phyloP scores from a whole-genome alignment of 2,329 filamentous ascomycete genomes.

The Gliomastix tumulicola region DNA sequence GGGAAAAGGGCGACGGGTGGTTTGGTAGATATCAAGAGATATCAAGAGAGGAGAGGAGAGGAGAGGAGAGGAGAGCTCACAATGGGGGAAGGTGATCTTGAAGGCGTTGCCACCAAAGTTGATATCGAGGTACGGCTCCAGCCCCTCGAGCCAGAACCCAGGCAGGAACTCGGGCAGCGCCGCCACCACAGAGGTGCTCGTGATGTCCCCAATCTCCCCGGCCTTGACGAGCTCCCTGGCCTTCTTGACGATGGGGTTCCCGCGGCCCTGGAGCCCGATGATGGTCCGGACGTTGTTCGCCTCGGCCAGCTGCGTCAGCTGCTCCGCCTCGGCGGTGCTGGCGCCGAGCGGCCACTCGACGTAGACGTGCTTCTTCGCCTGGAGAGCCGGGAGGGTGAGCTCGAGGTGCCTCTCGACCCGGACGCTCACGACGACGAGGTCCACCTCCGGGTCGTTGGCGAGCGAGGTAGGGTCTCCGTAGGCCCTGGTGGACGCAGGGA shows the following conservation, averaged over 20 bases:
- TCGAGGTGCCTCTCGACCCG: constrained; percentile 39
- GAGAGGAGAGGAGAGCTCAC: constrained; percentile 10
- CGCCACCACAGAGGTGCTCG: constrained; percentile 29
- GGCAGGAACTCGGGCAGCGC: not conserved
- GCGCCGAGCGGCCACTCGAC: constrained; percentile 46
- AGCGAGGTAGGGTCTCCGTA: constrained; percentile 36
- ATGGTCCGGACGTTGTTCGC: constrained; percentile 24
- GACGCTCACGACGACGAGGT: constrained; percentile 41
- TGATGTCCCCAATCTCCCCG: constrained; percentile 36
- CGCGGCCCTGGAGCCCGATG: constrained; percentile 37
- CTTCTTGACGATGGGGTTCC: constrained; percentile 30
- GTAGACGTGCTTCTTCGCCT: constrained; percentile 39
- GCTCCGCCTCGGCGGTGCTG: constrained; percentile 22
- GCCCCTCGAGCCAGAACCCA: constrained; percentile 1
- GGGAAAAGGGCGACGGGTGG: no score
- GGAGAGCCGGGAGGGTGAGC: constrained; percentile 30
- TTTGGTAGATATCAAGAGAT: constrained; percentile 1
- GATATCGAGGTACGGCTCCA: constrained; percentile 9
- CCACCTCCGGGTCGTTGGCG: constrained; percentile 35
- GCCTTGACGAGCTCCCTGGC: constrained; percentile 31
- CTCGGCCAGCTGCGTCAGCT: constrained; percentile 24
- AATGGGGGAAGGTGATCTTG: constrained; percentile 18
- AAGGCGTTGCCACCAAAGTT: constrained; percentile 12
- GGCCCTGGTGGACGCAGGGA: constrained; percentile 25
- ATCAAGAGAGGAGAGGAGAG: not conserved